These are phyloP conservation scores for Lactarius psammicola DNA, from an alignment of 768 basidiomycete species.

Conservation along the genomic window DNA sequence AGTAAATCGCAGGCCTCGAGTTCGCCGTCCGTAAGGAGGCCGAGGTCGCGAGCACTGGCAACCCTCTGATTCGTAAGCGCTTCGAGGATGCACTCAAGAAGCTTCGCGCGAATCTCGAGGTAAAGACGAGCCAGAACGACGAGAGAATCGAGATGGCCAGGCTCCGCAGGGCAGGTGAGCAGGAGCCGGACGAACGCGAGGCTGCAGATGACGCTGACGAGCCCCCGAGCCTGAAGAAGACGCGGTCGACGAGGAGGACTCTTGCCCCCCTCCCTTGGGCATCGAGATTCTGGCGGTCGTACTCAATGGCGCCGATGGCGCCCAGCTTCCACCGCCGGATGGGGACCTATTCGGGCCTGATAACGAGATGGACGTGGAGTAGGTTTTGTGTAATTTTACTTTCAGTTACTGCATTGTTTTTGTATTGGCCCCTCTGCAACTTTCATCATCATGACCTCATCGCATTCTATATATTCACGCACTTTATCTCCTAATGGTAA, in stretches of 20 bases:
- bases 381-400: background rate
- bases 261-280: conserved; percentile 16
- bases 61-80: conserved; percentile 89
- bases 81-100: conserved; percentile 93
- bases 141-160: conserved; percentile 76
- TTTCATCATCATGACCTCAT: background rate
- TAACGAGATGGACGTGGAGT: conserved; percentile 36
- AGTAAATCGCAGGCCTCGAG: conserved; percentile 87
- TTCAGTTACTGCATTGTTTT: background rate
- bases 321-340: conserved; percentile 19
- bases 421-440: background rate
- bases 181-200: conserved; percentile 43
- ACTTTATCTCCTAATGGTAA: background rate
- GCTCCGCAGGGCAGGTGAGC: conserved; percentile 64
- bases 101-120: conserved; percentile 79
- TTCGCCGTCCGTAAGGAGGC: conserved; percentile 76
- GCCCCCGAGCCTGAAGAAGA: conserved; percentile 33
- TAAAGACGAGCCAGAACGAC: conserved; percentile 77
- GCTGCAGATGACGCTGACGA: conserved; percentile 38
- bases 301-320: conserved; percentile 21
- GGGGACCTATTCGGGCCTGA: conserved; percentile 27
- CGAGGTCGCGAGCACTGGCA: conserved; percentile 80
- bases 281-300: conserved; percentile 20
- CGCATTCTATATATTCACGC: background rate
- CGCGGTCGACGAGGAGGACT: conserved; percentile 36